Base-by-base conservation (phyloP, 768 basidiomycete species). In the Podaxis sp. region DNA sequence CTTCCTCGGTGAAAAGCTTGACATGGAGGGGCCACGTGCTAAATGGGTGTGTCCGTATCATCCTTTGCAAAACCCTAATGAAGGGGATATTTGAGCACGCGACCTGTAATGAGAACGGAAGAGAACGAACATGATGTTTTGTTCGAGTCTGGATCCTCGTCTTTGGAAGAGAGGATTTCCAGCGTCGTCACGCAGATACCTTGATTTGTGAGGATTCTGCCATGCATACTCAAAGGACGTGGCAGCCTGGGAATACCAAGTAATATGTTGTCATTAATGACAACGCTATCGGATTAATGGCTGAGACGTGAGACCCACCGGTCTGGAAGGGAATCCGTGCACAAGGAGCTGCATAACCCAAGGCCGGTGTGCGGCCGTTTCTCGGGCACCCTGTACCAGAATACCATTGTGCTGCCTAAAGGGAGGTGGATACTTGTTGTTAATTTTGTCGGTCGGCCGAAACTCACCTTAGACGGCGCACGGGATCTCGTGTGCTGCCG, bases 331-430 rank as follows among this genome's bases (percentile, higher is more conserved):
- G 67, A 94, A 93, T 4, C 92, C 93, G 70, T 91, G 82, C 1
- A 93, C 87, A 40, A 93, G 87, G 87, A 93, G 88, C 63, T 89
- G 86, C 91, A 94, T 93, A 11, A 85, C 80, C 91, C 90, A 93
- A 46, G 89, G 89, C 25, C 89, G 72, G 51, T 82, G 81, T 25
- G 75, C 66, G 49, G 73, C 75, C 0, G 91, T 93, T 72, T 84
- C 89, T 73, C 77, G 79, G 9, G 91, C 92, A 17, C 92, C 92
- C 68, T 85, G 82, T 0, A 80, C 74, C 59, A 93, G 72, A 71
- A 89, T 85, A 29, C 91, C 91, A 74, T 94, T 94, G 71, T 94
- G 92, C 68, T 93, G 91, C 27, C 90, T 86, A 56, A 46, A 22
- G 7, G 13, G 4, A 13, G 9, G 52, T n/a, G n/a, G 17, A 6